Conservation (phyloP, 768 basidiomycete species). For the Auricularia heimuer region DNA sequence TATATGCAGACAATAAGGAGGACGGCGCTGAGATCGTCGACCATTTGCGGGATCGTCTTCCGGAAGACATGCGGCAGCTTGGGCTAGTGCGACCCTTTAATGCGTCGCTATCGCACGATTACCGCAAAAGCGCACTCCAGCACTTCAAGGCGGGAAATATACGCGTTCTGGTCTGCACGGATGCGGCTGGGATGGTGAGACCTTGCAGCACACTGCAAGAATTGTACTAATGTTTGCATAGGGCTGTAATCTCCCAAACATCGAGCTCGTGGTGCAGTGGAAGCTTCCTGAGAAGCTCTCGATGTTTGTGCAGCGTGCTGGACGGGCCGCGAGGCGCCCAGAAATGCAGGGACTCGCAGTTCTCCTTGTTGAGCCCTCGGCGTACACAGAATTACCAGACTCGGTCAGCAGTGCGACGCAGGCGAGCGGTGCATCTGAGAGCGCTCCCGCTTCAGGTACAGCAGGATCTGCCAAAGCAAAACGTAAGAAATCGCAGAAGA, state of each 20-base stretch:
- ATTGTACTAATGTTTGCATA: background rate
- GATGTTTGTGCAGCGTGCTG: constrained; percentile 13
- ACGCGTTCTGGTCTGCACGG: constrained; percentile 23
- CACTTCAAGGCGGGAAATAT: constrained; percentile 17
- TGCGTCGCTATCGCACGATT: constrained; percentile 6
- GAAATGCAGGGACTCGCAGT: background rate
- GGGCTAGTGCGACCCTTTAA: constrained; percentile 8
- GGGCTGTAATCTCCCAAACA: constrained; percentile 16
- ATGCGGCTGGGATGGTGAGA: constrained; percentile 30
- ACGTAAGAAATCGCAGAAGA: no score
- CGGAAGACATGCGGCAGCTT: constrained; percentile 15
- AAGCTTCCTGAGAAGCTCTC: constrained; percentile 13
- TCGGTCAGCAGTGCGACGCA: no score
- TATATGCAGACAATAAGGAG: constrained; percentile 23
- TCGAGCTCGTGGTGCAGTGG: constrained; percentile 17
- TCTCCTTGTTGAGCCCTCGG: constrained; percentile 3
- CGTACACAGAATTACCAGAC: background rate
- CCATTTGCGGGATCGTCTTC: constrained; percentile 15
- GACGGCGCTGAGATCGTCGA: constrained; percentile 18
- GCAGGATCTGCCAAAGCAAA: no score
- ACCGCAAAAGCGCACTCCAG: constrained; percentile 13
- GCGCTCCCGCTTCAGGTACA: no score
- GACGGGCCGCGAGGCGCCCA: constrained; percentile 8
- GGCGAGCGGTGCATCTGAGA: no score
- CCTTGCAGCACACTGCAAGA: background rate